Conservation (phyloP, 2,329 filamentous ascomycete species). For the Epichloe scottii region DNA sequence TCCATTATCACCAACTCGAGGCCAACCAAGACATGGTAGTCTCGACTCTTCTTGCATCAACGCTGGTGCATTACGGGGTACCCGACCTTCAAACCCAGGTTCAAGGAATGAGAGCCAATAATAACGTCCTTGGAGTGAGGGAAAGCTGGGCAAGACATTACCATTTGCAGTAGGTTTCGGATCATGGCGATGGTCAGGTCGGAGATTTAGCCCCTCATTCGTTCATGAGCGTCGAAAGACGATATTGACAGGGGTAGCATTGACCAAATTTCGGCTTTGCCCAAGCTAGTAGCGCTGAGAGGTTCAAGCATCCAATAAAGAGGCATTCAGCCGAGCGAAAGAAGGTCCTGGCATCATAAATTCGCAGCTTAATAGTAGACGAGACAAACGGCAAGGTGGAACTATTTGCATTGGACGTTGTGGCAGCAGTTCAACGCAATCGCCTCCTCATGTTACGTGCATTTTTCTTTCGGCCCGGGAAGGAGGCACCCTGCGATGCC, state of each 20-base stretch:
- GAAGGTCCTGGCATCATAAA: neutral
- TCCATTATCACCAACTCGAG: neutral
- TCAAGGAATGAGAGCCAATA: neutral
- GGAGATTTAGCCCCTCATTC: neutral
- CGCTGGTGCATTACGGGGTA: neutral
- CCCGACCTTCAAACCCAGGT: neutral
- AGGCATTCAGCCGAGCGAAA: neutral
- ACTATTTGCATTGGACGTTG: neutral
- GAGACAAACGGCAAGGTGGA: neutral
- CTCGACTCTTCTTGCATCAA: neutral
- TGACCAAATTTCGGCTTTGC: neutral
- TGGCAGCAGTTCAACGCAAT: neutral
- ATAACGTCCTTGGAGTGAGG: neutral
- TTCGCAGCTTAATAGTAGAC: neutral
- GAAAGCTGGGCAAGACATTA: neutral
- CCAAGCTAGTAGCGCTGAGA: neutral
- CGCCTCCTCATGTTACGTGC: neutral
- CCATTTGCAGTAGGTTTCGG: neutral
- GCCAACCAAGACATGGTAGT: neutral
- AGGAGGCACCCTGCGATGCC: neutral
- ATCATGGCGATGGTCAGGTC: neutral
- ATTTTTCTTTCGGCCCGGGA: neutral
- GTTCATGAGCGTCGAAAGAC: neutral
- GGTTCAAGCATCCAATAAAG: neutral
- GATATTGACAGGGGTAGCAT: neutral